A percentile compares a stretch with the other conserved stretches of the same genome.
Evolutionary conservation across 2,329 filamentous ascomycete species (phyloP).

Genomic region (Diaporthe citriasiana): DNA sequence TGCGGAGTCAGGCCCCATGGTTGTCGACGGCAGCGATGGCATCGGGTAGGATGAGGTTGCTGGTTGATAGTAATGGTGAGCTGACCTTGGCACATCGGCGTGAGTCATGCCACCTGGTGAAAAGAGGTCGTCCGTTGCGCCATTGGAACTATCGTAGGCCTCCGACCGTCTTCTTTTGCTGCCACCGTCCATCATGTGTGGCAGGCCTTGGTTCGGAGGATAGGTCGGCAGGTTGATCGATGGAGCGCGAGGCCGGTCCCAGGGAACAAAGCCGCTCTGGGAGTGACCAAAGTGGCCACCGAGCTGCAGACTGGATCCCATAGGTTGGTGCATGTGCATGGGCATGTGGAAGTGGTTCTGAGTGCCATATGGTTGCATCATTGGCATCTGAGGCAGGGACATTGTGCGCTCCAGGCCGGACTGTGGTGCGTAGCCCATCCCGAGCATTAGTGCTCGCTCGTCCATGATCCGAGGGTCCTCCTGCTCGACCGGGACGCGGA

Average conservation of each 20-base stretch:
- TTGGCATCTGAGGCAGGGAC: slow-evolving; percentile 38
- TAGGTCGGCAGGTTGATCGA: slow-evolving; percentile 34
- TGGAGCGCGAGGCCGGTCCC: slow-evolving; percentile 34
- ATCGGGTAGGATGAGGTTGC: slow-evolving; percentile 37
- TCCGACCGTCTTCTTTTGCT: slow-evolving; percentile 39
- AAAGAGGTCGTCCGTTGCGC: slow-evolving; percentile 30
- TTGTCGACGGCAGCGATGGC: slow-evolving; percentile 30
- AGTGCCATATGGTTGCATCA: slow-evolving; percentile 35
- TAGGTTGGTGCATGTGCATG: slow-evolving; percentile 28
- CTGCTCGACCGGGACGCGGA: slow-evolving; percentile 76
- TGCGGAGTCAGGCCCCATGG: slow-evolving; percentile 10
- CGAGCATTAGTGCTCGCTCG: slow-evolving; percentile 39
- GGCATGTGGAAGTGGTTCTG: slow-evolving; percentile 36
- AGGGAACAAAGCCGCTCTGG: slow-evolving; percentile 19
- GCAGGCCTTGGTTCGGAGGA: not conserved
- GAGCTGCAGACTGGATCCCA: slow-evolving; percentile 31
- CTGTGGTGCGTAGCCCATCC: slow-evolving; percentile 35
- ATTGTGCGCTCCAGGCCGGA: slow-evolving; percentile 35
- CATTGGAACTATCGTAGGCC: slow-evolving; percentile 30
- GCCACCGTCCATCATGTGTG: slow-evolving; percentile 32
- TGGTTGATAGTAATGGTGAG: slow-evolving; percentile 29
- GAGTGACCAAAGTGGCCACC: slow-evolving; percentile 30
- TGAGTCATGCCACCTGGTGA: slow-evolving; percentile 38
- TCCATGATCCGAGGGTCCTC: slow-evolving; percentile 55
- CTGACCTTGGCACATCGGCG: slow-evolving; percentile 25